Evolutionary conservation across 2,329 filamentous ascomycete species (phyloP).

Genomic region (Penicillium sp.): DNA sequence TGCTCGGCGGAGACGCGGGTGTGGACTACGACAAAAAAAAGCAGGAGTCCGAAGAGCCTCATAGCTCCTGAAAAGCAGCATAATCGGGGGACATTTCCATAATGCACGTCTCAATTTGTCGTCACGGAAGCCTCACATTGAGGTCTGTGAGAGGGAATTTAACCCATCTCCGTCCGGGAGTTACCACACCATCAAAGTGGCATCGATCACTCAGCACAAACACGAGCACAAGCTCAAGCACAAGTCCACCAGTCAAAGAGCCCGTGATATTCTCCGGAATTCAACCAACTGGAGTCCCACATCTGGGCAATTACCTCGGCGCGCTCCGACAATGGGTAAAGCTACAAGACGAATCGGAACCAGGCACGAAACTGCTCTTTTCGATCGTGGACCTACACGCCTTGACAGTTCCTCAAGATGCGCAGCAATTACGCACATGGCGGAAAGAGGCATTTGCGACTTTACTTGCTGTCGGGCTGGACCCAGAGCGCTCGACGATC

Average conservation of each 20-base stretch:
- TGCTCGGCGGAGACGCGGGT: constrained; percentile 5
- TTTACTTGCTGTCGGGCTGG: constrained; percentile 80
- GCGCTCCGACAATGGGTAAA: constrained; percentile 84
- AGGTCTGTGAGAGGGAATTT: constrained; percentile 10
- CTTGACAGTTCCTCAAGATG: constrained; percentile 76
- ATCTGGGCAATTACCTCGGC: constrained; percentile 93
- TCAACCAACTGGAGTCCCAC: constrained; percentile 91
- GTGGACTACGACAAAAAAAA: not conserved
- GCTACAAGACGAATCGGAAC: constrained; percentile 68
- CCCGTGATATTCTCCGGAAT: constrained; percentile 89
- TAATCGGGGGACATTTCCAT: not conserved
- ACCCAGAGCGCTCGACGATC: constrained; percentile 74
- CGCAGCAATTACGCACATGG: constrained; percentile 63
- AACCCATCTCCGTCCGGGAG: constrained; percentile 2
- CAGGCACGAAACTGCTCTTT: constrained; percentile 70
- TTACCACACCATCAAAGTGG: constrained; percentile 8
- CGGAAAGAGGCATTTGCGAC: constrained; percentile 78
- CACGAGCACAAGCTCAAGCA: constrained; percentile 5
- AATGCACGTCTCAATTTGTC: constrained; percentile 13
- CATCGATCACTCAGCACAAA: constrained; percentile 20
- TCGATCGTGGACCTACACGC: constrained; percentile 94
- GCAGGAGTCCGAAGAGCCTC: not conserved
- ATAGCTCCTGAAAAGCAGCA: not conserved
- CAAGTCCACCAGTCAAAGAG: constrained; percentile 4
- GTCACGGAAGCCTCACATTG: not conserved